Conservation (phyloP, 345 rosid species). For the Pistacia integerrima region DNA sequence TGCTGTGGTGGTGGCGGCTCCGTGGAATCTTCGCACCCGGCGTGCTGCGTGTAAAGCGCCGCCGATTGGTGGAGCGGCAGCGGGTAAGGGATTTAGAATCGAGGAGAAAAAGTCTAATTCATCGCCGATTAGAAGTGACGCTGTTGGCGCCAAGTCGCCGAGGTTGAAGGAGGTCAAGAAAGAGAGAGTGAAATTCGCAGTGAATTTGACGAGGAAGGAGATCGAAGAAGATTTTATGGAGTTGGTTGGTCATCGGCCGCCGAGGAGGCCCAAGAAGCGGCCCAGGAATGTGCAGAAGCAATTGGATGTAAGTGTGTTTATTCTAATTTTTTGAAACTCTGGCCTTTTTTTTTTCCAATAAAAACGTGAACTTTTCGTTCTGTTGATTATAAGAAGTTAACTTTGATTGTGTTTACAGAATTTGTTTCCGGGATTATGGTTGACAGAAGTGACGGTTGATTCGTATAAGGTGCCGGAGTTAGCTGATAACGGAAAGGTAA, state of each 20-base stretch:
- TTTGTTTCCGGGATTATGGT: conserved; percentile 70
- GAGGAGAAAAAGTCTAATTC: conserved; percentile 34
- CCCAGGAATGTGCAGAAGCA: conserved; percentile 60
- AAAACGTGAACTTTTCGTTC: not conserved
- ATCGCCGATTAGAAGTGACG: conserved; percentile 41
- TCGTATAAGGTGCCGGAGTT: conserved; percentile 65
- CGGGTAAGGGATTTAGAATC: conserved; percentile 18
- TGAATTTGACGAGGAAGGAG: conserved; percentile 63
- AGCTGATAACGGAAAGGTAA: conserved; percentile 58
- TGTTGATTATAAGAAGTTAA: not conserved
- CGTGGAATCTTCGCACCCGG: conserved; percentile 86
- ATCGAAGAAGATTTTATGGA: conserved; percentile 64
- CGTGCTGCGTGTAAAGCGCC: conserved; percentile 63
- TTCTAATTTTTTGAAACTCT: not conserved
- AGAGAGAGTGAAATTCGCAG: conserved; percentile 42
- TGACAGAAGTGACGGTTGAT: conserved; percentile 62
- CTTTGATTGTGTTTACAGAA: conserved; percentile 38
- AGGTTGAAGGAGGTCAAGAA: conserved; percentile 28
- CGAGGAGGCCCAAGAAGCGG: conserved; percentile 78
- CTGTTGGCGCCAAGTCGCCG: conserved; percentile 21
- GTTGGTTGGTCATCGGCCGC: conserved; percentile 55
- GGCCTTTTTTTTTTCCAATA: not conserved
- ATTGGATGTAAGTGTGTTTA: conserved; percentile 57
- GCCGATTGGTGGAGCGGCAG: conserved; percentile 30
- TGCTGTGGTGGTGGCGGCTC: conserved; percentile 27